Evolutionary conservation across 140 eudicot species (phyloP).

Genomic region (Ambrosia hybrid): DNA sequence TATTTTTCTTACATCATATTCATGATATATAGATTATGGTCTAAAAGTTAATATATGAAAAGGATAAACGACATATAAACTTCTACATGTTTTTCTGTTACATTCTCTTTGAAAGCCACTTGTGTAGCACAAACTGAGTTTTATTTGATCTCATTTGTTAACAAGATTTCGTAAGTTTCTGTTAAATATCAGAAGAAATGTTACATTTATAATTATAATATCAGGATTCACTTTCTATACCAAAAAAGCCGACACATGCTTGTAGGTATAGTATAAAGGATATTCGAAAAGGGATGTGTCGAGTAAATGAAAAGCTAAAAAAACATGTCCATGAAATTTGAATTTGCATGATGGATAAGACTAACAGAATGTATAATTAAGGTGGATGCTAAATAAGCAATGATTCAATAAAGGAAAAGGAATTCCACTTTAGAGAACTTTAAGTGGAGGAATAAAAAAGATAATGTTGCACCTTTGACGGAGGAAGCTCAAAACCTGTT

Average conservation of each 20-base stretch:
- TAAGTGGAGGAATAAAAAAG: constrained; percentile 22
- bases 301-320: background rate
- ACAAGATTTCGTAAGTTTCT: too few relatives aligned
- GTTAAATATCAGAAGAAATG: too few relatives aligned
- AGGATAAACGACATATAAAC: background rate
- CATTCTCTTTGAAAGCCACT: too few relatives aligned
- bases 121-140: too few relatives aligned
- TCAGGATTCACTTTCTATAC: background rate
- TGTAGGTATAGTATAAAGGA: constrained; percentile 9
- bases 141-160: too few relatives aligned
- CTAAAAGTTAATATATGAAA: background rate
- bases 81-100: too few relatives aligned
- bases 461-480: constrained; percentile 17
- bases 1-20: background rate
- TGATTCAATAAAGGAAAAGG: constrained; percentile 20
- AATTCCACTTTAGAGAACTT: constrained; percentile 20
- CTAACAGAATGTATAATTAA: background rate
- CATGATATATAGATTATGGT: background rate
- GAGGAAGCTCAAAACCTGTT: background rate
- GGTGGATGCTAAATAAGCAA: constrained; percentile 18
- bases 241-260: background rate
- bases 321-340: constrained; percentile 10
- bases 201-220: background rate
- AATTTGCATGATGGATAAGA: background rate
- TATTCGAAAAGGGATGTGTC: background rate